Conservation (phyloP, 106 monocot genomes). For the Allium sativum region DNA sequence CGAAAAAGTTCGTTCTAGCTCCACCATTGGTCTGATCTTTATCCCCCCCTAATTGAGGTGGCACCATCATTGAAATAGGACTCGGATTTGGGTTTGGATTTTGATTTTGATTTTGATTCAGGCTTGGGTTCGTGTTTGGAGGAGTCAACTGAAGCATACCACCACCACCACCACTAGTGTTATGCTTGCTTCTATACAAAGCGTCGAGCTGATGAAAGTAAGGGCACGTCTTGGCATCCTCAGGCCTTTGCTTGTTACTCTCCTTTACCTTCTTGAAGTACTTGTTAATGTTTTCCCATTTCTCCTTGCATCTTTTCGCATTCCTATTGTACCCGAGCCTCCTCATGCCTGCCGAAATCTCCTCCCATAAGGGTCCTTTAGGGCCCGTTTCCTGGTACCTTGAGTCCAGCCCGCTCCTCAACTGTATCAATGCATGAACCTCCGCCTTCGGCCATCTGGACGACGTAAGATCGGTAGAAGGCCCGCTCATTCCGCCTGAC, state of each 20-base stretch:
- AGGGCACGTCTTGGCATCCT: slow-evolving; percentile 83
- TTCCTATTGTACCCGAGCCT: slow-evolving; percentile 53
- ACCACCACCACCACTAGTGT: background rate
- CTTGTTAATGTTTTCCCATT: slow-evolving; percentile 98
- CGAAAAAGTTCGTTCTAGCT: slow-evolving; percentile 6
- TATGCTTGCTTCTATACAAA: slow-evolving; percentile 41
- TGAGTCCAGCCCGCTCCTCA: slow-evolving; percentile 40
- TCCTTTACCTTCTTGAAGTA: slow-evolving; percentile 97
- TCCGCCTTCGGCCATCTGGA: slow-evolving; percentile 61
- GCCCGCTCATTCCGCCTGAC: background rate
- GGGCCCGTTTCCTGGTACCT: slow-evolving; percentile 55
- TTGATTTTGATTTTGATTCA: background rate
- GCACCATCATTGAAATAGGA: background rate
- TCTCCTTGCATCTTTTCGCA: slow-evolving; percentile 83
- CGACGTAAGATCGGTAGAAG: slow-evolving; percentile 7
- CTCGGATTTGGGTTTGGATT: background rate
- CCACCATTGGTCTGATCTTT: background rate
- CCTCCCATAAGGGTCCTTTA: slow-evolving; percentile 85
- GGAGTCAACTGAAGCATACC: background rate
- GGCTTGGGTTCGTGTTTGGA: background rate
- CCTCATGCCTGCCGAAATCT: slow-evolving; percentile 58
- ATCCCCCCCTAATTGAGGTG: background rate
- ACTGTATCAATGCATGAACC: slow-evolving; percentile 40
- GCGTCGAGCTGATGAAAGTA: slow-evolving; percentile 86
- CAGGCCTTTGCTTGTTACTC: slow-evolving; percentile 69